phyloP scores from a whole-genome alignment of 2,329 filamentous ascomycete genomes.

The Ceratocystis ficicola region DNA sequence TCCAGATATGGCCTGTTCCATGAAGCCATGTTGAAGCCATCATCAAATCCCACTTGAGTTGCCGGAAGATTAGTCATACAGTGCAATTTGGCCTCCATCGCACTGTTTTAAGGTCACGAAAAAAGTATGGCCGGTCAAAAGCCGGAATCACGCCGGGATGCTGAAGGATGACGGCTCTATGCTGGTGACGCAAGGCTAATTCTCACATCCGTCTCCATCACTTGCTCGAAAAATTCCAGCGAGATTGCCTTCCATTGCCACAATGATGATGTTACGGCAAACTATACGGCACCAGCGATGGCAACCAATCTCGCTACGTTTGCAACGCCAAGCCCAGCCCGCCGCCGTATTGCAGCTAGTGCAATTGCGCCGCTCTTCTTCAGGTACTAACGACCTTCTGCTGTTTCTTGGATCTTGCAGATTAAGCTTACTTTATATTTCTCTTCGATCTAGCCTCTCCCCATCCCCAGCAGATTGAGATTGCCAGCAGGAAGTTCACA shows the following conservation, averaged over 20 bases:
- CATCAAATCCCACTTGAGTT: not conserved
- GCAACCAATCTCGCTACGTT: not conserved
- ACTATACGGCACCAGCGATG: constrained; percentile 9
- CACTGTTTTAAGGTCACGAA: not conserved
- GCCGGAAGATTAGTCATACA: constrained; percentile 5
- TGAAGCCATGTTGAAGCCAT: not conserved
- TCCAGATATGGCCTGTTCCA: not conserved
- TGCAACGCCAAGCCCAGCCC: not conserved
- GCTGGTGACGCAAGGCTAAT: not conserved
- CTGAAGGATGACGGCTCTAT: not conserved
- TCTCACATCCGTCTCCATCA: not conserved
- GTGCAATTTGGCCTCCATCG: rapidly evolving
- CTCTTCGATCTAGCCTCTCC: constrained; percentile 12
- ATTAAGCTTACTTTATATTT: constrained; percentile 16
- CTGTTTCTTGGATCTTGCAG: not conserved
- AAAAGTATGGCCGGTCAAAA: not conserved
- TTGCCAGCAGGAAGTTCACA: constrained; percentile 52
- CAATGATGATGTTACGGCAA: constrained; percentile 13
- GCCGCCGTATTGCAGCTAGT: not conserved
- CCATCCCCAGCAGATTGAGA: constrained; percentile 32
- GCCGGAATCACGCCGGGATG: not conserved
- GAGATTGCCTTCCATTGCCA: not conserved
- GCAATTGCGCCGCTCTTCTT: constrained; percentile 9
- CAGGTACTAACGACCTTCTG: constrained; percentile 14
- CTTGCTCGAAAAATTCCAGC: not conserved